Percentiles rank a stretch among this genome's conserved stretches.
Evolutionary conservation across 75 land plant species (phyloP).

Genomic region (Azolla pinnata): DNA sequence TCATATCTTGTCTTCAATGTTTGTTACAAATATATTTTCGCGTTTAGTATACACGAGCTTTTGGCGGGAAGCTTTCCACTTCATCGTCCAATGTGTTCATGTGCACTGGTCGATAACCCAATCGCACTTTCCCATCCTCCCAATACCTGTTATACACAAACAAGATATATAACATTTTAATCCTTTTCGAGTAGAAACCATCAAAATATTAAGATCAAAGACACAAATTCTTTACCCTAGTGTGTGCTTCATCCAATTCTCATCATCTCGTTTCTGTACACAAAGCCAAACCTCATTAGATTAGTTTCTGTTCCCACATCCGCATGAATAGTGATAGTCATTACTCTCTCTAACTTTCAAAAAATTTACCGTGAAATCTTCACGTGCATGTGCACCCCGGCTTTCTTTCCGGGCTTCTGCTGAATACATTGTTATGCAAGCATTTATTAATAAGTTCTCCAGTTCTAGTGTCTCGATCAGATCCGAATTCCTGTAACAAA

Average conservation of each 20-base stretch:
- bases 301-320: conserved; percentile 1
- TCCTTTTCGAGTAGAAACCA: background rate
- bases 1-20: background rate
- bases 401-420: conserved; percentile 99
- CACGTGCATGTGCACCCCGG: conserved; percentile 99
- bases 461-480: conserved; percentile 91
- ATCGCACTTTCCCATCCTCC: conserved; percentile 77
- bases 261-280: conserved; percentile 91
- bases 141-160: conserved; percentile 50
- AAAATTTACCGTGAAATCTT: conserved; percentile 72
- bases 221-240: conserved; percentile 93
- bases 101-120: conserved; percentile 91
- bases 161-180: conserved; percentile 1
- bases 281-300: background rate
- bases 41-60: conserved; percentile 83
- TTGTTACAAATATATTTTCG: background rate
- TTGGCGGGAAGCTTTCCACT: conserved; percentile 82
- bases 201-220: conserved; percentile 7
- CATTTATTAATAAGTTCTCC: conserved; percentile 96
- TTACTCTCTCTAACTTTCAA: background rate
- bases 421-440: conserved; percentile 95
- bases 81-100: conserved; percentile 97
- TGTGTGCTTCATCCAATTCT: conserved; percentile 95
- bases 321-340: too few species aligned
- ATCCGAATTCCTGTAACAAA: conserved; percentile 78